phyloP scores from a whole-genome alignment of 1,284 basidiomycete genomes.

The Melanopsichium pennsylvanicum region DNA sequence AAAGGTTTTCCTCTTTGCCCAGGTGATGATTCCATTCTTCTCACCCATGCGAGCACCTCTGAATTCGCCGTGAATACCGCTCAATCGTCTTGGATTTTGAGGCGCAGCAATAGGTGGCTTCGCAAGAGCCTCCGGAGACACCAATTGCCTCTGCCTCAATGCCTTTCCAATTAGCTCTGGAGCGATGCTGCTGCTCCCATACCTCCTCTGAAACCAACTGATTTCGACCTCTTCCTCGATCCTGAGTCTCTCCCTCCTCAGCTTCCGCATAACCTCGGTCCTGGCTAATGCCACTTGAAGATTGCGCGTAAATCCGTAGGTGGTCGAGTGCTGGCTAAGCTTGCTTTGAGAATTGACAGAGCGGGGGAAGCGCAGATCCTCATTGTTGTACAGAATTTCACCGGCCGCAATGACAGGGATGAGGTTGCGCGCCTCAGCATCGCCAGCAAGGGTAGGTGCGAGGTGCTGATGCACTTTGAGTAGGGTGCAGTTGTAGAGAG shows the following conservation, averaged over 20 bases:
- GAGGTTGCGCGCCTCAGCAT: conserved; percentile 15
- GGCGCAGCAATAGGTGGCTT: conserved; percentile 35
- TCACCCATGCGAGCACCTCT: conserved; percentile 10
- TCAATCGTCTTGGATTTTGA: not conserved
- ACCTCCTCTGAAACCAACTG: conserved; percentile 51
- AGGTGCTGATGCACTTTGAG: conserved; percentile 58
- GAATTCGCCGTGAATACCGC: not conserved
- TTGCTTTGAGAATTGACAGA: conserved; percentile 39
- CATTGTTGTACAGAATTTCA: conserved; percentile 15
- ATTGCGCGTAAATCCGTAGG: conserved; percentile 25
- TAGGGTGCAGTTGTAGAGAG: conserved; percentile 56
- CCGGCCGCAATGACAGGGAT: conserved; percentile 26
- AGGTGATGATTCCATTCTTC: conserved; percentile 37
- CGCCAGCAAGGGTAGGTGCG: conserved; percentile 16
- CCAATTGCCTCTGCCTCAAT: conserved; percentile 35
- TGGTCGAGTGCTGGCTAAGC: conserved; percentile 36
- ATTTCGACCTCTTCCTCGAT: conserved; percentile 55
- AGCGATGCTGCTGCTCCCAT: conserved; percentile 45
- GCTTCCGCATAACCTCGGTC: conserved; percentile 48
- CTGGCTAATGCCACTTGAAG: conserved; percentile 43
- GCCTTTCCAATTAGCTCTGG: conserved; percentile 34
- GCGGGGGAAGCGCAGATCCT: conserved; percentile 49
- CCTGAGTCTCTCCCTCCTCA: conserved; percentile 26
- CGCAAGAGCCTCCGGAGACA: conserved; percentile 53
- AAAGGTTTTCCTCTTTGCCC: conserved; percentile 30